phyloP scores from a whole-genome alignment of 2,329 filamentous ascomycete species.

The Scedosporium apiospermum region DNA sequence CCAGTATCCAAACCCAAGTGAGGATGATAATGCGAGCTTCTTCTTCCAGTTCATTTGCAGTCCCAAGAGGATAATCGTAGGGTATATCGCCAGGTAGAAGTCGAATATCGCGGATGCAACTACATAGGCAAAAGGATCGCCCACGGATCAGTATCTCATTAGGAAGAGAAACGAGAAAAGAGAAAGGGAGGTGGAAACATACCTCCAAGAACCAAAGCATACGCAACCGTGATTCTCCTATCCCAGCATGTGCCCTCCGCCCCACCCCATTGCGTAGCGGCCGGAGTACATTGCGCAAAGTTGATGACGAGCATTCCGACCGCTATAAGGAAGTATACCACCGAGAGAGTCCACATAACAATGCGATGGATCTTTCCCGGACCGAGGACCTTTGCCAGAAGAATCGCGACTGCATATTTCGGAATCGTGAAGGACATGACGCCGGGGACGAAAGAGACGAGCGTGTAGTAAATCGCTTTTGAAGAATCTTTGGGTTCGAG shows the following conservation, averaged over 20 bases:
- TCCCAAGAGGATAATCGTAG: conserved; percentile 23
- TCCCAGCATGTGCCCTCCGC: conserved; percentile 24
- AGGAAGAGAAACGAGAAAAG: background rate
- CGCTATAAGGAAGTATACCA: conserved; percentile 18
- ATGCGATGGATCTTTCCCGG: conserved; percentile 21
- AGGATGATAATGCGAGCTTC: conserved; percentile 27
- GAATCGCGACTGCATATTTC: conserved; percentile 29
- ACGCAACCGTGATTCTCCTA: conserved; percentile 25
- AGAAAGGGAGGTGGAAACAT: conserved; percentile 6
- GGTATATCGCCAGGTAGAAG: conserved; percentile 33
- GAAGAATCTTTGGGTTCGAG: conserved; percentile 19
- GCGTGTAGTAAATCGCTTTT: conserved; percentile 23
- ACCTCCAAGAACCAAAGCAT: conserved; percentile 30
- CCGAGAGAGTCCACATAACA: conserved; percentile 25
- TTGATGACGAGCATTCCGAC: conserved; percentile 27
- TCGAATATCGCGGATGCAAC: conserved; percentile 26
- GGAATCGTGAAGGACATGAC: conserved; percentile 29
- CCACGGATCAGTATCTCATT: background rate
- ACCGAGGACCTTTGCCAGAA: conserved; percentile 27
- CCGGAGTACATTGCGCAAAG: conserved; percentile 31
- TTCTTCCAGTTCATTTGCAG: conserved; percentile 28
- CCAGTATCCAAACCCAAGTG: conserved; percentile 29
- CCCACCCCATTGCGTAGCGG: conserved; percentile 25
- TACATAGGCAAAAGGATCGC: conserved; percentile 4
- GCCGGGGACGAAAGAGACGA: conserved; percentile 26